Base-by-base conservation (phyloP, 2,329 filamentous ascomycete species). In the Aspergillus quadrilineatus region DNA sequence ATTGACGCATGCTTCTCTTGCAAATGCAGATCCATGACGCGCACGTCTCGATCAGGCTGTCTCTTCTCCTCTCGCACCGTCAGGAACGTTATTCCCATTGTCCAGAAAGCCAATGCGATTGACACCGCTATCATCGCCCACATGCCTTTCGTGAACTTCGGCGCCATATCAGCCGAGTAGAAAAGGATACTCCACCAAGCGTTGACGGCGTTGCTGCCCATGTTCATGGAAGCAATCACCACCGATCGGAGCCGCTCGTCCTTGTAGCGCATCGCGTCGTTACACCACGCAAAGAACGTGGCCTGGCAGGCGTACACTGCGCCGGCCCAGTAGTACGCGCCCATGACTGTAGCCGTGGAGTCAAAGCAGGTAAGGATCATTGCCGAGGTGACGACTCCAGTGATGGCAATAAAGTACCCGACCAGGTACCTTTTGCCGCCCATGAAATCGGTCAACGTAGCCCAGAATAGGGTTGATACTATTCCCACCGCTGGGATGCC, bases 251-350 rank as follows among this genome's bases (percentile, higher is more conserved):
- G 82, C 46, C 85, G 79, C 15, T 82, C 80, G 57, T 88, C 82
- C 63, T 89, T 82, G 55, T 82, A 80, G 6, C 85, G 79, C 74
- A 88, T 82, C 2, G 85, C 83, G 63, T 89, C 87, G 63, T 90
- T 90, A 17, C 85, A 87, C 87, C 87, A 90, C 0, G 88, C 87
- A 63, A 90, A 90, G 63, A 90, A 89, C 0, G 85, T 88, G 0
- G 87, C 86, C 70, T 90, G 87, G 64, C 87, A 88, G 0, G 87
- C 87, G 63, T 90, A 90, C 0, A 89, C 85, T 3, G 81, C 76
- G 0, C 88, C 88, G 0, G 86, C 85, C 82, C 84, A 87, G 69
- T 89, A 89, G 63, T 89, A 89, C 4, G 86, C 85, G 0, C 70
- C 85, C 58, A 90, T 87, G 0, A 85, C 80, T 1, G 82, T 75